Conservation (phyloP, 2,329 filamentous ascomycete species). For the Curvularia verruculosa region DNA sequence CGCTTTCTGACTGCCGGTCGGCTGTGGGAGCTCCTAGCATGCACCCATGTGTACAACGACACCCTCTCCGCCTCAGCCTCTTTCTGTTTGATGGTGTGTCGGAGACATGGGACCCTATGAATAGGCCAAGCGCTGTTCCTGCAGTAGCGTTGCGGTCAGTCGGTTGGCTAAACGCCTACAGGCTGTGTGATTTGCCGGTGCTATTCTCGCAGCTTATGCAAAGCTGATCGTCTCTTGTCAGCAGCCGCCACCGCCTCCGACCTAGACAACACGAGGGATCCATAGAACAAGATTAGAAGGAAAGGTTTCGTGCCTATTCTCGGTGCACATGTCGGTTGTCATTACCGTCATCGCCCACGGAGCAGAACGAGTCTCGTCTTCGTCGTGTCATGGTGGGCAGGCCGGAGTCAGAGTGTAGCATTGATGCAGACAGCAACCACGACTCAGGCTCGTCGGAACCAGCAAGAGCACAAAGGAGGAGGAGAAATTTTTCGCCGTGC, state of each 20-base stretch:
- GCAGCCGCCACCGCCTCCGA: background rate
- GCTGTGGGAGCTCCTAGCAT: too few relatives aligned
- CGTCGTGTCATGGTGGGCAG: background rate
- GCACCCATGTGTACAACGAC: too few relatives aligned
- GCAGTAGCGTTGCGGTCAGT: constrained; percentile 12
- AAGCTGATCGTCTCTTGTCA: constrained; percentile 4
- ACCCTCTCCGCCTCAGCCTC: background rate
- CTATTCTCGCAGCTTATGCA: constrained; percentile 10
- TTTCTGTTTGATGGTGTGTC: constrained; percentile 5
- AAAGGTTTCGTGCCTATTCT: background rate
- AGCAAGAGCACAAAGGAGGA: background rate
- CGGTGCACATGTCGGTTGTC: background rate
- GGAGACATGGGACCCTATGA: constrained; percentile 9
- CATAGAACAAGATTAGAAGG: background rate
- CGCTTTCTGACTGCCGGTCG: background rate
- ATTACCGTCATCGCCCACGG: background rate
- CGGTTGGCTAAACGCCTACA: constrained; percentile 6
- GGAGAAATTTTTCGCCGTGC: background rate
- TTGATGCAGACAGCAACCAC: background rate
- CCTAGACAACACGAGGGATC: background rate
- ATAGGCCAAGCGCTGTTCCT: constrained; percentile 14
- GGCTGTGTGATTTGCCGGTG: constrained; percentile 6
- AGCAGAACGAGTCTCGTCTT: background rate
- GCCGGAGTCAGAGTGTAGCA: background rate
- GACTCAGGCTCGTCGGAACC: background rate